phyloP scores from a whole-genome alignment of 2,329 filamentous ascomycete species.

The Phyllosticta citriasiana region DNA sequence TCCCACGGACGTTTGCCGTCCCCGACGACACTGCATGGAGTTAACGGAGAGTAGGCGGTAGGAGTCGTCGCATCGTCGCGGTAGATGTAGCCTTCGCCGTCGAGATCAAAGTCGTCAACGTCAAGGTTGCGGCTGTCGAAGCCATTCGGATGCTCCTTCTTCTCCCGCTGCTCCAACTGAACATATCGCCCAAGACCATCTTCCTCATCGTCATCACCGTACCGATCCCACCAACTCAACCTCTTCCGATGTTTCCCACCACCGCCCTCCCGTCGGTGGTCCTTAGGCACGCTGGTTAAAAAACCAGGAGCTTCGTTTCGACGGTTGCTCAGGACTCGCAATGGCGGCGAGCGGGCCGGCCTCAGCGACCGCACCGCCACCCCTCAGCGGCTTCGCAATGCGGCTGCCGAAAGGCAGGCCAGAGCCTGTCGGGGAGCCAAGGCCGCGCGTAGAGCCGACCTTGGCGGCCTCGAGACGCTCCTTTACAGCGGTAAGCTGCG shows the following conservation, averaged over 20 bases:
- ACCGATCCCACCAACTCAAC: slow-evolving; percentile 9
- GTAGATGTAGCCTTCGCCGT: not conserved
- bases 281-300: slow-evolving; percentile 47
- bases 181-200: not conserved
- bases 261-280: slow-evolving; percentile 3
- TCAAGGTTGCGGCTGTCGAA: not conserved
- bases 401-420: slow-evolving; percentile 54
- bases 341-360: slow-evolving; percentile 28
- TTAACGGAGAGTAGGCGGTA: not conserved
- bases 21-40: not conserved
- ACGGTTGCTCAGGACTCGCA: slow-evolving; percentile 37
- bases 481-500: slow-evolving; percentile 93
- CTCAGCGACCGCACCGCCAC: slow-evolving; percentile 37
- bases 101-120: slow-evolving; percentile 1
- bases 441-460: slow-evolving; percentile 75
- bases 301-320: slow-evolving; percentile 65
- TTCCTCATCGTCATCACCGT: not conserved
- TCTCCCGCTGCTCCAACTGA: not conserved
- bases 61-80: not conserved
- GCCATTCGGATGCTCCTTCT: slow-evolving; percentile 1
- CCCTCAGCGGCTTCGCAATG: slow-evolving; percentile 56
- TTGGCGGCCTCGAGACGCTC: slow-evolving; percentile 95
- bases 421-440: slow-evolving; percentile 59
- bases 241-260: slow-evolving; percentile 5
- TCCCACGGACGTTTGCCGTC: not conserved